Base-by-base conservation (phyloP, 495 filamentous ascomycete species). In the Penicillium flavigenum region DNA sequence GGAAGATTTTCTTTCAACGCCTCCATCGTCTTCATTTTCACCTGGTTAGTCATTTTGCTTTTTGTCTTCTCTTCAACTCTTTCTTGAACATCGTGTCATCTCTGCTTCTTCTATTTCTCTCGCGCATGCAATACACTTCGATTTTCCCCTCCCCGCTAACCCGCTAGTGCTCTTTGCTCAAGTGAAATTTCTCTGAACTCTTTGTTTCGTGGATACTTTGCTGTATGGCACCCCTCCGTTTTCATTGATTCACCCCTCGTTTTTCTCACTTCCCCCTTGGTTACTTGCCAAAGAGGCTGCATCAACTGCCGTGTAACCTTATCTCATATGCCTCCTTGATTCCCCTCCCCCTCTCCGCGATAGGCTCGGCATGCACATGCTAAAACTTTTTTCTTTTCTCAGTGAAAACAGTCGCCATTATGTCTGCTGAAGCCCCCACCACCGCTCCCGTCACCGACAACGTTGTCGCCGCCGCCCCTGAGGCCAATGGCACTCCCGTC, bases 381-480 rank as follows among this genome's bases (percentile, higher is more conserved):
- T 67, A 58, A 62, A 26, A 46, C 36, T 12, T 31, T 47, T 56
- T 50, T 17, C 8, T 17, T 46, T 45, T 43, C 26, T n/a, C 5
- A 67, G 60, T 59, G 64, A 65, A 56, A 63, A 56, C 63, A 67
- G 54, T 55, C 56, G 45, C 49, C 66, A 76, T 74, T 56, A 80
- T 80, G 77, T 79, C 77, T 70, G 74, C 76, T 56, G 77, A 79
- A 58, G 67, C 63, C 61, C 59, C 76, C 51, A 72, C 77, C 59
- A 73, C 75, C 63, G 71, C 72, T 60, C 66, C 75, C 54, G 68
- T 65, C 66, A 66, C 64, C 61, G 76, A 78, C 51, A 68, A 60
- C 63, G 56, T 64, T 57, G 70, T 68, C 72, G 76, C 72, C 70
- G 72, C 68, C 63, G 58, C 72, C 56, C 68, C 77, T 51, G 75